A percentile compares a stretch with the other conserved stretches of the same genome.
Conservation (phyloP, 352 stramenopile genomes). For the Phytophthora sojae region DNA sequence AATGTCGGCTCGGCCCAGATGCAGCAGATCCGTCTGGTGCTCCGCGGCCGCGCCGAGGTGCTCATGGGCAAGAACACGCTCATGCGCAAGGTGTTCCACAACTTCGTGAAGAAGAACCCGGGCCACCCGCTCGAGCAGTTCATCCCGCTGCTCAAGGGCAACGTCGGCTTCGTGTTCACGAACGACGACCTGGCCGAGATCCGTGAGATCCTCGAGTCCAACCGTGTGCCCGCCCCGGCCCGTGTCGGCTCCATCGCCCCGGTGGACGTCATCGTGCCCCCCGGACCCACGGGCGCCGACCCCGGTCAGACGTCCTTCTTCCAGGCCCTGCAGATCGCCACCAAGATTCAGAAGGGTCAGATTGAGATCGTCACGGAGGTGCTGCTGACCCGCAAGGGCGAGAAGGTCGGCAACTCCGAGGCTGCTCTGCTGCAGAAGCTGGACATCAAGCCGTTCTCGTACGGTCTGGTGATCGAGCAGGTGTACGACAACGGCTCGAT, state of each 20-base stretch:
- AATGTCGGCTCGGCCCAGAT: constrained; percentile 99
- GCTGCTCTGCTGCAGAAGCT: constrained; percentile 99
- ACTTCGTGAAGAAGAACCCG: constrained; percentile 98
- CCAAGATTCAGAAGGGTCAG: constrained; percentile 99
- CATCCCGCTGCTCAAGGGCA: constrained; percentile 93
- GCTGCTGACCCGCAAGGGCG: constrained; percentile 94
- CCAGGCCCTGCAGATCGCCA: constrained; percentile 98
- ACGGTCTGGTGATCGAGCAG: constrained; percentile 96
- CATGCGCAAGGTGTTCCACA: constrained; percentile 98
- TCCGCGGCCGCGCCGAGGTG: constrained; percentile 96
- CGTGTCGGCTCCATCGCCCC: constrained; percentile 96
- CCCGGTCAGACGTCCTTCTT: constrained; percentile 99
- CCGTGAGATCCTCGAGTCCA: constrained; percentile 87
- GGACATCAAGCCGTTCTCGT: constrained; percentile 99
- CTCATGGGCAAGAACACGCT: constrained; percentile 99
- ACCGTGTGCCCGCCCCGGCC: constrained; percentile 96
- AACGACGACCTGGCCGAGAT: constrained; percentile 97
- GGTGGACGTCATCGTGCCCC: constrained; percentile 96
- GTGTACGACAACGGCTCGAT: constrained; percentile 99
- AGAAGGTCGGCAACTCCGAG: constrained; percentile 99
- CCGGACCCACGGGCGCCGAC: constrained; percentile 98
- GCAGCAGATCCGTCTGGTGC: constrained; percentile 96
- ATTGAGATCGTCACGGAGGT: constrained; percentile 99
- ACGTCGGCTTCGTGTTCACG: constrained; percentile 99
- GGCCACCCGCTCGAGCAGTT: constrained; percentile 94